phyloP scores from a whole-genome alignment of 2,329 filamentous ascomycete genomes.

The Exophiala sideris region DNA sequence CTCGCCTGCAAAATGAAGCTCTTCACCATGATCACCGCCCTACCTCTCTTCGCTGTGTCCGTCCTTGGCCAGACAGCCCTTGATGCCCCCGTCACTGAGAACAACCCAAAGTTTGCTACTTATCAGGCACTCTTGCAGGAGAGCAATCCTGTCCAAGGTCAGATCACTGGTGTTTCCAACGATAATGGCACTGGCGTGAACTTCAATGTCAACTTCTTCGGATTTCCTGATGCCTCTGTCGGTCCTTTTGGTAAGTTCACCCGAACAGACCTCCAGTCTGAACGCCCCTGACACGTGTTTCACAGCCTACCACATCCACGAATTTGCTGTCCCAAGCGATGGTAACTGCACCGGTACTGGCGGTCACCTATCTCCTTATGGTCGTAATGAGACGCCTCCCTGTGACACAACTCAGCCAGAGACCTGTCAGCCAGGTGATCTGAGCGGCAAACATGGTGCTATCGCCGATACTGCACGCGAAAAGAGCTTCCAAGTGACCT shows the following conservation, averaged over 20 bases:
- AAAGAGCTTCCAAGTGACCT: constrained; percentile 33
- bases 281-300: neutral
- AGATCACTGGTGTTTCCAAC: constrained; percentile 46
- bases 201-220: constrained; percentile 55
- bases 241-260: constrained; percentile 58
- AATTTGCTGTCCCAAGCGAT: constrained; percentile 56
- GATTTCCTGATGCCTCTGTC: constrained; percentile 52
- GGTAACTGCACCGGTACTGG: constrained; percentile 70
- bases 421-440: constrained; percentile 73
- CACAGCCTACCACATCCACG: constrained; percentile 71
- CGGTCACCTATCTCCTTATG: constrained; percentile 70
- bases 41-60: constrained; percentile 26
- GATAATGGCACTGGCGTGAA: constrained; percentile 54
- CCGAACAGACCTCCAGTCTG: neutral
- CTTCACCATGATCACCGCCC: constrained; percentile 21
- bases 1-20: constrained; percentile 23
- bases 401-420: constrained; percentile 58
- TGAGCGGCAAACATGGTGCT: constrained; percentile 69
- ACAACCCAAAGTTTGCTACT: constrained; percentile 55
- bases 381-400: constrained; percentile 55
- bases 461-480: constrained; percentile 49
- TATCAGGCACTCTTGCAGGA: constrained; percentile 56
- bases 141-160: constrained; percentile 56
- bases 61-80: constrained; percentile 29
- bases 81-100: constrained; percentile 51